Evolutionary conservation across 2,329 filamentous ascomycete species (phyloP).

Genomic region (Sporothrix brasiliensis): DNA sequence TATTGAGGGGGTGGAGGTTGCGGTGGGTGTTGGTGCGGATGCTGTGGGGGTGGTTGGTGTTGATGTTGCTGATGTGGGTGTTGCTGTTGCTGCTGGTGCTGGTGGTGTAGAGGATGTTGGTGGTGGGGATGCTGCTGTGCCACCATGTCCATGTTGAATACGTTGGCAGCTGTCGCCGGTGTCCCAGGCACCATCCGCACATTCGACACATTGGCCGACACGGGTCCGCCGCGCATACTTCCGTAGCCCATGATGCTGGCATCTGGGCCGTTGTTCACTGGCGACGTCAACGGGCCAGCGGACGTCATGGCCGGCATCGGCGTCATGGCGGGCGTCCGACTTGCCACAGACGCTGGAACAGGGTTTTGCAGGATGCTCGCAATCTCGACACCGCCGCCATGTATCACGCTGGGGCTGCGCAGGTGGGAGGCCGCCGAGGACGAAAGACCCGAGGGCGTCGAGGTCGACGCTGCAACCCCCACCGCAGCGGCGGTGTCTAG

Average conservation of each 20-base stretch:
- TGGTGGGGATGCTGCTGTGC: slow-evolving; percentile 4
- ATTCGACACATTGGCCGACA: slow-evolving; percentile 17
- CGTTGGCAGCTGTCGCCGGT: background rate
- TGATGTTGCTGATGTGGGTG: background rate
- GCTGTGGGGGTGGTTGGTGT: background rate
- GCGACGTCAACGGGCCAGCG: background rate
- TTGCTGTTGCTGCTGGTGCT: background rate
- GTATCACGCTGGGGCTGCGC: slow-evolving; percentile 19
- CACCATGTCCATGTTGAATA: slow-evolving; percentile 15
- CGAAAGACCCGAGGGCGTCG: slow-evolving; percentile 7
- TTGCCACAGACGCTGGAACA: background rate
- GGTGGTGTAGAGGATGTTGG: slow-evolving; percentile 11
- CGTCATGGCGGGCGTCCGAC: slow-evolving; percentile 3
- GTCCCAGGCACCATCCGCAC: slow-evolving; percentile 18
- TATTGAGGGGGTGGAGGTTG: background rate
- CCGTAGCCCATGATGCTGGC: slow-evolving; percentile 8
- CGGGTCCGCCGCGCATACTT: slow-evolving; percentile 1
- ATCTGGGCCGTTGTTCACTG: background rate
- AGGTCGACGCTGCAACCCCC: background rate
- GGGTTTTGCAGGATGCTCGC: slow-evolving; percentile 18
- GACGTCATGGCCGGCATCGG: slow-evolving; percentile 1
- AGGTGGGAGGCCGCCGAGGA: slow-evolving; percentile 5
- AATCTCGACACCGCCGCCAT: slow-evolving; percentile 26
- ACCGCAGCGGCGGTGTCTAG: background rate
- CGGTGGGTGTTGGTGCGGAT: background rate